Evolutionary conservation across 129 eudicot species (phyloP), one percentile per base, ranked within the genome.

Genomic region (Ambrosia trifida): DNA sequence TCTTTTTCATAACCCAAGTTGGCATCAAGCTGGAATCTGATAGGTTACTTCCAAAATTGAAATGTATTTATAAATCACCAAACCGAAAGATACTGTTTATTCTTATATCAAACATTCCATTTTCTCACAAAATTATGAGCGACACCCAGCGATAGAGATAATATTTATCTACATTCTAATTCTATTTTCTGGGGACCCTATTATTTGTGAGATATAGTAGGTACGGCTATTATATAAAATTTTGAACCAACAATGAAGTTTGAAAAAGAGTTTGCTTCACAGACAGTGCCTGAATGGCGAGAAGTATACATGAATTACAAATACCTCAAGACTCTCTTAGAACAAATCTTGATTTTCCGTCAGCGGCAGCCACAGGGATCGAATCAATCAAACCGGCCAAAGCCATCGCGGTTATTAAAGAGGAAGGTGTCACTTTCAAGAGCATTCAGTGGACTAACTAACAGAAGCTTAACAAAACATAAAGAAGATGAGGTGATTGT

Each of bases 241-340:
- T 18, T 11, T 20, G 9, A 11, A 32, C 10, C 33, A 61, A 63
- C 28, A 11, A 88, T 88, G 95, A 88, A 82, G 74, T 88, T 88
- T 45, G 86, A 75, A 1, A 82, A 85, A 45, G 90, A 88, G 41
- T 82, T 79, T 17, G 66, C 57, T 52, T 75, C 87, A 16, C 86
- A 85, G 51, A 82, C 80, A 83, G 89, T 88, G 74, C 90, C 89
- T 3, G 95, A 88, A 80, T 88, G 95, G 95, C 79, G 72, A 45
- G 89, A 85, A 46, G 95, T 89, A 14, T 87, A 87, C 66, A 77
- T 82, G 82, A 81, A 80, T 31, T 87, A 87, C 66, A 38, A 49
- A 11, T 30, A 9, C 31, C 79, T 87, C n/a, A 87, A 84, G 56
- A 62, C 49, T 4, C 72, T 79, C 2, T 30, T 87, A 8, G 80